Evolutionary conservation across 2,329 filamentous ascomycete genomes (phyloP).

Genomic region (Cryoendolithus antarcticus): DNA sequence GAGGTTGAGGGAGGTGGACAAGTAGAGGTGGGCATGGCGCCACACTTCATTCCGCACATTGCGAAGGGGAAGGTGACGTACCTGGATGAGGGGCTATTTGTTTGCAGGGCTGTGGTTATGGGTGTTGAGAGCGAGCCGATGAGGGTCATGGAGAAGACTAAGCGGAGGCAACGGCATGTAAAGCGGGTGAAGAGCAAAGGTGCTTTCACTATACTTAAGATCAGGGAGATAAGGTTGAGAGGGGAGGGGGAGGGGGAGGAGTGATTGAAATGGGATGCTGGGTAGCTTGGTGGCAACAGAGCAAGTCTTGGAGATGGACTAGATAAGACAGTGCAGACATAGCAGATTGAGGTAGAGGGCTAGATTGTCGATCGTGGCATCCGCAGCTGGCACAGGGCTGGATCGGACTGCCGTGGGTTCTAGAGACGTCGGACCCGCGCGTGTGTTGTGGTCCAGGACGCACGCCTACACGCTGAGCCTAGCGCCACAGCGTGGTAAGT

Average conservation of each 20-base stretch:
- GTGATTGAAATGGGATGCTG: too few relatives aligned
- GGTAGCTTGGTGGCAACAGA: too few relatives aligned
- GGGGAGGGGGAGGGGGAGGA: conserved; percentile 12
- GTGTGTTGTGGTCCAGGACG: too few relatives aligned
- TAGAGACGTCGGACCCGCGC: too few relatives aligned
- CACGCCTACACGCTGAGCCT: too few relatives aligned
- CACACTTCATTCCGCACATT: conserved; percentile 28
- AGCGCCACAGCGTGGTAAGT: too few relatives aligned
- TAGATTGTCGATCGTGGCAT: too few relatives aligned
- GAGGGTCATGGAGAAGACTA: conserved; percentile 45
- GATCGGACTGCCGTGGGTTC: too few relatives aligned
- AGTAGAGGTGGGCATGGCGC: conserved; percentile 7
- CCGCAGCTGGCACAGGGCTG: too few relatives aligned
- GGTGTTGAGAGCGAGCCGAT: conserved; percentile 63
- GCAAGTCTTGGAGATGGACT: too few relatives aligned
- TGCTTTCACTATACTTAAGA: conserved; percentile 70
- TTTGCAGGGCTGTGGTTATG: conserved; percentile 73
- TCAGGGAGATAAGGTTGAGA: conserved; percentile 67
- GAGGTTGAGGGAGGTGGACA: neutral
- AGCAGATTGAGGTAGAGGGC: too few relatives aligned
- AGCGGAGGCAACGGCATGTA: conserved; percentile 52
- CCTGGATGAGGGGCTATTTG: conserved; percentile 71
- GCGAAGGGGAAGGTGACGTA: conserved; percentile 35
- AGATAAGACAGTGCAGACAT: too few relatives aligned
- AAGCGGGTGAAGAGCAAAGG: conserved; percentile 82